Evolutionary conservation across 148 eudicot species (phyloP).

Genomic region (Cornus controversa): DNA sequence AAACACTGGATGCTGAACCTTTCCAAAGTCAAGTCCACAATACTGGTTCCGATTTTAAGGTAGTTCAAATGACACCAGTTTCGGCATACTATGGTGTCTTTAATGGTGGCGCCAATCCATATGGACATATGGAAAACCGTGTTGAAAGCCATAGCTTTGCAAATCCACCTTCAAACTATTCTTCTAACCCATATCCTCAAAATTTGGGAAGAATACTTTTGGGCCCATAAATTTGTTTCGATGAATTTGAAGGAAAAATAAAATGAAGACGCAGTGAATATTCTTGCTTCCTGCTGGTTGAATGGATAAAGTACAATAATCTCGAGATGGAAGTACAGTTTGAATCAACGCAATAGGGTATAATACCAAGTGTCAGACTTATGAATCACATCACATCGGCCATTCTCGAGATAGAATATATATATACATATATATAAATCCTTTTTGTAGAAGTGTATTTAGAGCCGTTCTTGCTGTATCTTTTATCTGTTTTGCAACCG

Average conservation of each 20-base stretch:
- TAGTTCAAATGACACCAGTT: slow-evolving; percentile 41
- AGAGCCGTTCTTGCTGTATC: slow-evolving; percentile 8
- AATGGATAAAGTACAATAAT: background rate
- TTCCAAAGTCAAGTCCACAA: slow-evolving; percentile 37
- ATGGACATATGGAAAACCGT: slow-evolving; percentile 60
- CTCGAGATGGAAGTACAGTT: background rate
- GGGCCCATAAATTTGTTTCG: slow-evolving; percentile 52
- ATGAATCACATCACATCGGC: too few species aligned
- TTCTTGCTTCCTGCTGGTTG: background rate
- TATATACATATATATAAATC: background rate
- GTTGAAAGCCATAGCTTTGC: slow-evolving; percentile 48
- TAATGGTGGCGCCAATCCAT: slow-evolving; percentile 55
- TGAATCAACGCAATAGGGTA: too few species aligned
- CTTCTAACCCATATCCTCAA: slow-evolving; percentile 63
- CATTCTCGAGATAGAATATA: too few species aligned
- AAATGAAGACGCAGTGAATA: slow-evolving; percentile 7
- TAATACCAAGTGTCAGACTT: too few species aligned
- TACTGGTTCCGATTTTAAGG: slow-evolving; percentile 28
- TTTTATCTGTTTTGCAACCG: background rate
- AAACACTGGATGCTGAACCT: slow-evolving; percentile 29
- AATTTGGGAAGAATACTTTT: slow-evolving; percentile 64
- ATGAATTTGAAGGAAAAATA: slow-evolving; percentile 16
- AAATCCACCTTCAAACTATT: slow-evolving; percentile 49
- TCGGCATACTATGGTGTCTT: slow-evolving; percentile 53
- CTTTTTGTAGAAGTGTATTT: background rate